A percentile compares a stretch with the other conserved stretches of the same genome.
These are phyloP conservation scores for Solanum hybrid DNA, from an alignment of 305 asterid genomes.

Conservation along the genomic window DNA sequence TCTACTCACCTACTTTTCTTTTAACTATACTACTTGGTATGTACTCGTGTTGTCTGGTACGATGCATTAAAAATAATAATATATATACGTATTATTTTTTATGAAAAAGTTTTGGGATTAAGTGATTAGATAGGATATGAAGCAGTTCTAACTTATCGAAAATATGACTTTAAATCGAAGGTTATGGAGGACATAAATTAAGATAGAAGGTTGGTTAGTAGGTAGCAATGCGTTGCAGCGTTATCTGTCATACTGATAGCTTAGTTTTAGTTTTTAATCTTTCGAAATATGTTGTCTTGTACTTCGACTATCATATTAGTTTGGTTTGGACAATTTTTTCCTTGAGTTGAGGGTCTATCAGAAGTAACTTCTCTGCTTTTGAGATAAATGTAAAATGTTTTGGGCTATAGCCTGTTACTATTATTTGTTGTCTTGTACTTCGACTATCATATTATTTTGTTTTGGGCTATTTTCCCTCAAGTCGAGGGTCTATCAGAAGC, in stretches of 20 bases:
- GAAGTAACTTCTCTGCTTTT: too few relatives aligned
- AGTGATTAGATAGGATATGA: neutral
- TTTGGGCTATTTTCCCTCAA: too few relatives aligned
- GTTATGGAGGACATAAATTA: too few relatives aligned
- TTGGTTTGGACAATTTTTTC: neutral
- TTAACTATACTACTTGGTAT: neutral
- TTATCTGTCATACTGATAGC: neutral
- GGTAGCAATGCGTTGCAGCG: neutral
- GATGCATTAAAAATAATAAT: neutral
- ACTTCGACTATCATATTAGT: neutral
- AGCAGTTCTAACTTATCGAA: rapidly evolving
- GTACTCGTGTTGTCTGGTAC: neutral
- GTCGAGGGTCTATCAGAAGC: too few relatives aligned
- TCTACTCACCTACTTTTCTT: neutral
- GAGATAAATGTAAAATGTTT: neutral
- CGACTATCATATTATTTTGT: too few relatives aligned
- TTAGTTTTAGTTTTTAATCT: neutral
- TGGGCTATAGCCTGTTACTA: neutral
- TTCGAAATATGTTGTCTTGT: neutral
- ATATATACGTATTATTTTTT: too few relatives aligned
- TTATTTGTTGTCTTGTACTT: neutral
- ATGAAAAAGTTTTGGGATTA: too few relatives aligned
- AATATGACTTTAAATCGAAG: too few relatives aligned
- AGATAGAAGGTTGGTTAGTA: neutral
- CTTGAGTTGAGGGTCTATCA: neutral